A percentile compares a stretch with the other conserved stretches of the same genome.
Conservation (phyloP, 192 early-diverging fungal species). For the Glomus cerebriforme region DNA sequence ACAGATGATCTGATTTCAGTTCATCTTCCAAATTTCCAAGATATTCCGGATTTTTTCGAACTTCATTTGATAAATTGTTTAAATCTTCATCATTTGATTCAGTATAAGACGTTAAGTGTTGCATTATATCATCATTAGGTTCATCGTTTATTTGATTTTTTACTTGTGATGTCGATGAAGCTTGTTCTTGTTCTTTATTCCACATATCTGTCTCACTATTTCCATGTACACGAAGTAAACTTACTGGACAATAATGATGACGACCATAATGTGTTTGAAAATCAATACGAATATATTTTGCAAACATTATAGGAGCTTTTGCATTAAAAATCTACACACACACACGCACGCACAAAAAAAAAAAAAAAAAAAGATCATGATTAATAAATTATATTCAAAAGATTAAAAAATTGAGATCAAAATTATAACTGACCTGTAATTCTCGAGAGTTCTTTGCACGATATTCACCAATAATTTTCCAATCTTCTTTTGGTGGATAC, state of each 20-base stretch:
- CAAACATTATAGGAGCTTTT: conserved; percentile 71
- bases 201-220: conserved; percentile 91
- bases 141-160: conserved; percentile 40
- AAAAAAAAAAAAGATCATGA: background rate
- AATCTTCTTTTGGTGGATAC: conserved; percentile 78
- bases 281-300: conserved; percentile 85
- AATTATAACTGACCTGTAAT: conserved; percentile 58
- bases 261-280: conserved; percentile 86
- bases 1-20: background rate
- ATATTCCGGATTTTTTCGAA: background rate
- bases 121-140: conserved; percentile 14
- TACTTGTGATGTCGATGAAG: conserved; percentile 41
- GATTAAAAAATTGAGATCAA: background rate
- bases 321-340: conserved; percentile 92
- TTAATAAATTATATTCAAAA: background rate
- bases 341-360: conserved; percentile 5
- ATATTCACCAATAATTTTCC: conserved; percentile 83
- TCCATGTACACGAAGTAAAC: conserved; percentile 83
- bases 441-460: conserved; percentile 85
- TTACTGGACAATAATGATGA: conserved; percentile 95
- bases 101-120: background rate
- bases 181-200: conserved; percentile 56
- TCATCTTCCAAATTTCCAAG: background rate
- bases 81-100: background rate
- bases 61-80: conserved; percentile 27